Evolutionary conservation across 2,329 filamentous ascomycete species (phyloP).

Genomic region (Trichoderma aggressivum): DNA sequence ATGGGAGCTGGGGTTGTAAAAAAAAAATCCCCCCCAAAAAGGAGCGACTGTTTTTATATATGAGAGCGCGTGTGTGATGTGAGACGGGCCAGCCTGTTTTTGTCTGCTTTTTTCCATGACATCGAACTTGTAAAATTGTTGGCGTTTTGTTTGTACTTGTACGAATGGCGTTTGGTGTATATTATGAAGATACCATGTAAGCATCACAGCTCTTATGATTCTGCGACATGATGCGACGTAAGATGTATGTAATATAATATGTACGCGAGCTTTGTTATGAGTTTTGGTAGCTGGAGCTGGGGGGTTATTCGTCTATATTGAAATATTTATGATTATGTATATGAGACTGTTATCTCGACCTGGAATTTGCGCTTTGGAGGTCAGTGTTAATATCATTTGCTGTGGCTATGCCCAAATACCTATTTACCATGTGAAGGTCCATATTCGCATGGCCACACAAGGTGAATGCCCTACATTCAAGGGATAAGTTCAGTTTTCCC

Average conservation of each 20-base stretch:
- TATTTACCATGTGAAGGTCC: no score
- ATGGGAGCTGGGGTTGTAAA: conserved; percentile 39
- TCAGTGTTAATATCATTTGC: neutral
- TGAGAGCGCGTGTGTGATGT: neutral
- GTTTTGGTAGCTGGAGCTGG: neutral
- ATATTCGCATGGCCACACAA: no score
- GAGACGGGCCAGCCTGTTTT: neutral
- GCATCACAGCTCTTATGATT: conserved; percentile 16
- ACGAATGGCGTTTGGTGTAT: conserved; percentile 16
- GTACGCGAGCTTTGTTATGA: neutral
- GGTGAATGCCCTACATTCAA: no score
- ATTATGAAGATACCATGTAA: conserved; percentile 21
- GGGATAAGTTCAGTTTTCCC: no score
- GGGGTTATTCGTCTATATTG: neutral
- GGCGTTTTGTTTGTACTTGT: neutral
- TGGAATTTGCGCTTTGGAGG: neutral
- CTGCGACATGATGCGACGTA: neutral
- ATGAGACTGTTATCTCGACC: neutral
- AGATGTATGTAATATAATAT: neutral
- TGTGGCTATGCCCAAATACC: no score
- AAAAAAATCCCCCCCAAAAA: neutral
- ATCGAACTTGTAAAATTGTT: neutral
- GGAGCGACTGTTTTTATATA: neutral
- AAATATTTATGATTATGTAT: neutral
- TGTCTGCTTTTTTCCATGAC: neutral